Evolutionary conservation across 495 filamentous ascomycete genomes (phyloP), one percentile per base, ranked within the genome.

Genomic region (Xylaria nigripes): DNA sequence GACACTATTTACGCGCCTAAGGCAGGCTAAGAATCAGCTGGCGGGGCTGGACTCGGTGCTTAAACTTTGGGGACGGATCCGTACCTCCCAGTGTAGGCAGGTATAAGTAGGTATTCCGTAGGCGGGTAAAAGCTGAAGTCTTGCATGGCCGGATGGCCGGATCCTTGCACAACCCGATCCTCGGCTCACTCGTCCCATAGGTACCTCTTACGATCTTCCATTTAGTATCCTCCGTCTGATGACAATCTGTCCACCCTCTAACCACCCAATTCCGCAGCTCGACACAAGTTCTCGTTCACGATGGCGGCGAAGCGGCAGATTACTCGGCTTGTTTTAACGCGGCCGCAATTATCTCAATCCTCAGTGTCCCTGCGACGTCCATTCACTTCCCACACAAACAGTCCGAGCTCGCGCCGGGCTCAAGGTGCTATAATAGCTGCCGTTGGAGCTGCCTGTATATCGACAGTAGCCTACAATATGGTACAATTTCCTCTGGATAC

Each of bases 221-320:
- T 4, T 4, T 9, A 4, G 27, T 4, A 29, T n/a, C n/a, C n/a
- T n/a, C n/a, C n/a, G n/a, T n/a, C n/a, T n/a, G n/a, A n/a, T n/a
- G n/a, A n/a, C n/a, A n/a, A 40, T 40, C 36, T 18, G 36, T 18
- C n/a, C 36, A 40, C n/a, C 36, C 4, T 18, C n/a, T 18, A 9
- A 9, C 5, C n/a, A 29, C 32, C 32, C 32, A 34, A 18, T 16
- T 40, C 27, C 9, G 27, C 4, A 9, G 15, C 2, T 5, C 4
- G 16, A 40, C 18, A 40, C 18, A 40, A 40, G 15, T 1, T 40
- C 38, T n/a, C 9, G 3, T 48, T 13, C 24, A 13, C 30, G n/a
- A 66, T 66, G 63, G 60, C 63, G 63, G 62, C 63, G 50, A 63
- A 55, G 27, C 50, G 54, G 41, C 59, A 60, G n/a, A 36, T 22